Conservation (phyloP, 164 flowering plant species). For the Dillenia turbinata region DNA sequence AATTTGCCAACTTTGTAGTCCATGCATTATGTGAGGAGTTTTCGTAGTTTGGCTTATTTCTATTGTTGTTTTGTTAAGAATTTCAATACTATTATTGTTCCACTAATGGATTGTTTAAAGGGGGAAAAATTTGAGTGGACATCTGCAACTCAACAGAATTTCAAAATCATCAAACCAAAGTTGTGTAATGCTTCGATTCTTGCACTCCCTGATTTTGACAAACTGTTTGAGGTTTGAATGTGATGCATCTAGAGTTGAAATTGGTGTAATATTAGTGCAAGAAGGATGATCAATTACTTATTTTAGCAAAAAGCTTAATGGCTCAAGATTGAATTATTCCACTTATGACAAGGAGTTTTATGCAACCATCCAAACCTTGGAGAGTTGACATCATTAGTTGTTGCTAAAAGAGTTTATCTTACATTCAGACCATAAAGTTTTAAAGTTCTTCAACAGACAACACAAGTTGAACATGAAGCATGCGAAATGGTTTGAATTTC, state of each 20-base stretch:
- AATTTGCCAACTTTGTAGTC: no score
- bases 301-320: not conserved
- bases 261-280: not conserved
- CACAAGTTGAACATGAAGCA: not conserved
- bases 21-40: no score
- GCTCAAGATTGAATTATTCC: no score
- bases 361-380: not conserved
- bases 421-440: constrained; percentile 8
- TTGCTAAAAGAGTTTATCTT: constrained; percentile 1
- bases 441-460: constrained; percentile 4
- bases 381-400: not conserved
- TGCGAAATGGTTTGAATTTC: no score
- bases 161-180: no score
- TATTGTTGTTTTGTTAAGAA: not conserved
- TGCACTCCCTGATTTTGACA: constrained; percentile 2
- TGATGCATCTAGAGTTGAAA: constrained; percentile 8
- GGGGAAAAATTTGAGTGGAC: no score
- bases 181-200: no score
- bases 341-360: not conserved
- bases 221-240: constrained; percentile 10
- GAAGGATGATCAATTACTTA: not conserved
- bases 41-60: no score
- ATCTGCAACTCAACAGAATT: no score
- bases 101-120: not conserved
- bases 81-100: not conserved